Conservation (phyloP, 345 rosid species). For the Brassica incana region DNA sequence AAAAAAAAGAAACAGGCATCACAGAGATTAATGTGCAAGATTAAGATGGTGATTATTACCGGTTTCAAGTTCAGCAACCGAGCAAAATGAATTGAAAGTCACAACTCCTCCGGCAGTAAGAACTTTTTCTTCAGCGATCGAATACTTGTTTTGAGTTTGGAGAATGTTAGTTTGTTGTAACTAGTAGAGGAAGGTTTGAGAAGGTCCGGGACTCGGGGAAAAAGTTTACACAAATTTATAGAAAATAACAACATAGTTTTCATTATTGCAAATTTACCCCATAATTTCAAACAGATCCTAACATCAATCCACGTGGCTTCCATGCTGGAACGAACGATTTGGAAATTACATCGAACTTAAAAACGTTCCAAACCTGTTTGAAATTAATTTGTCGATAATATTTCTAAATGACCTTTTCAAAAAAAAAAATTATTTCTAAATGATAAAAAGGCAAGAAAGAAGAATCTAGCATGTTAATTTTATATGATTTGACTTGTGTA, state of each 20-base stretch:
- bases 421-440: no score
- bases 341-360: no score
- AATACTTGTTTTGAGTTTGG: conserved; percentile 4
- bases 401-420: no score
- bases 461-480: neutral
- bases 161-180: neutral
- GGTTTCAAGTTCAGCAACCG: neutral
- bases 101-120: neutral
- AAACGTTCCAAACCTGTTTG: no score
- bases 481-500: neutral
- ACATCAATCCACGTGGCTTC: neutral
- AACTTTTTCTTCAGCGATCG: conserved; percentile 5
- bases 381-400: no score
- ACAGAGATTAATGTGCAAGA: neutral
- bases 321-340: no score
- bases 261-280: neutral
- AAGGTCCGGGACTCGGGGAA: conserved; percentile 20
- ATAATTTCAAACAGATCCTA: neutral
- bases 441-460: neutral
- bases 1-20: neutral
- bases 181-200: conserved; percentile 29
- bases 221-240: neutral
- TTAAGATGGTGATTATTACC: conserved; percentile 1
- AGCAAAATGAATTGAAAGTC: neutral
- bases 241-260: neutral